These are phyloP conservation scores for Sarocladiaceae sp. DNA, from an alignment of 2,329 filamentous ascomycete genomes.

Conservation along the genomic window DNA sequence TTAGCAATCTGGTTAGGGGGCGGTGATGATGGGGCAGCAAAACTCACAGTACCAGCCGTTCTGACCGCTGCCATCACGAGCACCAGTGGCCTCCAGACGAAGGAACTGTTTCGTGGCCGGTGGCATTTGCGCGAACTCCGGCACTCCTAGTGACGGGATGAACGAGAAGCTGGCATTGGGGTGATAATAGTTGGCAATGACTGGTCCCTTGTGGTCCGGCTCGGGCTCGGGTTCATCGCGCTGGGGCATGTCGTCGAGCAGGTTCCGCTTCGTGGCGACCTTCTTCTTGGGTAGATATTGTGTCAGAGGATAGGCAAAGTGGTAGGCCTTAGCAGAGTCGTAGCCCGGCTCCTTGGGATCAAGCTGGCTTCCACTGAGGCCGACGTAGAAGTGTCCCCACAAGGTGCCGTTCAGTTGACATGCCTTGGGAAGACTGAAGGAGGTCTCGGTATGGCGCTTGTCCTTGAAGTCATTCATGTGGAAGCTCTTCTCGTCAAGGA, in stretches of 20 bases:
- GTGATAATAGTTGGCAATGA: conserved; percentile 84
- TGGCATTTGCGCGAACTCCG: conserved; percentile 60
- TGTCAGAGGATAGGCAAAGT: conserved; percentile 80
- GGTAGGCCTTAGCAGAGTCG: conserved; percentile 68
- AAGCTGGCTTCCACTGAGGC: conserved; percentile 64
- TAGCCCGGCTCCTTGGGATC: conserved; percentile 70
- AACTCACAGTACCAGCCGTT: conserved; percentile 79
- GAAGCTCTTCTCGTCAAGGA: conserved; percentile 77
- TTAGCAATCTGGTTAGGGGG: not conserved
- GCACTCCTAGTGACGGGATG: conserved; percentile 70
- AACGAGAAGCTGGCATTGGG: conserved; percentile 88
- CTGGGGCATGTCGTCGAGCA: conserved; percentile 53
- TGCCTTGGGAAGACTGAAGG: conserved; percentile 66
- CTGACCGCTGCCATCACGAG: conserved; percentile 75
- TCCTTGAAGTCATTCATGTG: conserved; percentile 74
- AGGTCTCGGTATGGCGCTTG: conserved; percentile 67
- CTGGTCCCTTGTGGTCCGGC: conserved; percentile 53
- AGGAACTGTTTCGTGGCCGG: conserved; percentile 73
- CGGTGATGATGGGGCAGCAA: too few species aligned
- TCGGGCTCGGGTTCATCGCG: conserved; percentile 40
- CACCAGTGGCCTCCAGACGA: conserved; percentile 70
- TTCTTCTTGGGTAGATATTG: conserved; percentile 92
- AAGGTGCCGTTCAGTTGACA: conserved; percentile 91
- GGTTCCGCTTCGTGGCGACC: conserved; percentile 75
- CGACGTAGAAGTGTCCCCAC: conserved; percentile 91